Conservation (phyloP, 2,329 filamentous ascomycete species). For the Seiridium unicorne region DNA sequence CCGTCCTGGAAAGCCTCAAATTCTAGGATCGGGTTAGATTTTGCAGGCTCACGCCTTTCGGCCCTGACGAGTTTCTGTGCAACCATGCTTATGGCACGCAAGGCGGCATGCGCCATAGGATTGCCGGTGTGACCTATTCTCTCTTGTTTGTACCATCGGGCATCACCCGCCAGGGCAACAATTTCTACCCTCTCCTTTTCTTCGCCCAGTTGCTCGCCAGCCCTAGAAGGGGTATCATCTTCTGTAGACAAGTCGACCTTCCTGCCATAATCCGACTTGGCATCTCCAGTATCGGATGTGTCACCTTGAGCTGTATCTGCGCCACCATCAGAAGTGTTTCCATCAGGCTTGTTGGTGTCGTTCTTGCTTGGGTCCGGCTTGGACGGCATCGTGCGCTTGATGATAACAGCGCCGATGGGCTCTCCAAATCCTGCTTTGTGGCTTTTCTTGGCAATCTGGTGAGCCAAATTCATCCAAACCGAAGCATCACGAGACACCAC, state of each 20-base stretch:
- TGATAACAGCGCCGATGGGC: constrained; percentile 71
- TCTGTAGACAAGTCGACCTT: constrained; percentile 6
- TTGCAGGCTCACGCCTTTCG: constrained; percentile 41
- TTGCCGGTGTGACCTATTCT: constrained; percentile 57
- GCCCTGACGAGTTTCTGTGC: constrained; percentile 63
- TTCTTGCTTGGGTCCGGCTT: constrained; percentile 17
- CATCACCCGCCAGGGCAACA: constrained; percentile 75
- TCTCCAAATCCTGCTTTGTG: constrained; percentile 61
- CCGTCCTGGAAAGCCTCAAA: constrained; percentile 67
- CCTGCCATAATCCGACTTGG: constrained; percentile 6
- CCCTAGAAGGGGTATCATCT: constrained; percentile 9
- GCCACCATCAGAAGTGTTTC: constrained; percentile 1
- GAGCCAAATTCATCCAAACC: constrained; percentile 67
- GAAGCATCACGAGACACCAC: constrained; percentile 65
- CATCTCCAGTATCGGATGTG: neutral
- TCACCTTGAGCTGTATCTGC: constrained; percentile 6
- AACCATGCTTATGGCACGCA: constrained; percentile 81
- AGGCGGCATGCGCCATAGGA: constrained; percentile 73
- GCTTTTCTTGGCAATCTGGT: constrained; percentile 60
- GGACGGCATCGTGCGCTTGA: constrained; percentile 52
- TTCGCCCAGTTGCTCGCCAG: constrained; percentile 22
- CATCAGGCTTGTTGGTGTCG: constrained; percentile 7
- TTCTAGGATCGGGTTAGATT: constrained; percentile 40
- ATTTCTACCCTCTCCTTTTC: constrained; percentile 44
- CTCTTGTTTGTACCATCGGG: constrained; percentile 62